A percentile compares a stretch with the other conserved stretches of the same genome.
phyloP scores from a whole-genome alignment of 768 basidiomycete genomes.

The Tulasnella sp. region DNA sequence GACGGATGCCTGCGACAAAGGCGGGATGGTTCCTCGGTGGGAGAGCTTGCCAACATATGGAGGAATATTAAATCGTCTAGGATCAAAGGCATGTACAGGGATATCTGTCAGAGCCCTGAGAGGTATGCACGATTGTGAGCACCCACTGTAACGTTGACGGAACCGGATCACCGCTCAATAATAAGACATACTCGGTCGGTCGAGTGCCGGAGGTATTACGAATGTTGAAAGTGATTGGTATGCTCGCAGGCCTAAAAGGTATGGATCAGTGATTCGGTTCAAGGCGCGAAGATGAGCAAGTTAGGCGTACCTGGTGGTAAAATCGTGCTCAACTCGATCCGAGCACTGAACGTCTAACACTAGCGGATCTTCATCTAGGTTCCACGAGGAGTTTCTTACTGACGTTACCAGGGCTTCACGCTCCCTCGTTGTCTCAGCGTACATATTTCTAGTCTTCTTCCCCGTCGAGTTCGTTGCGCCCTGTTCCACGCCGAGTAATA shows the following conservation, averaged over 20 bases:
- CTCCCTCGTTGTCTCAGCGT: slow-evolving; percentile 78
- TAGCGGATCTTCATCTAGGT: slow-evolving; percentile 66
- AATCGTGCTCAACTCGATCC: slow-evolving; percentile 45
- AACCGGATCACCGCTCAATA: slow-evolving; percentile 29
- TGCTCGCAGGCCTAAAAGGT: slow-evolving; percentile 44
- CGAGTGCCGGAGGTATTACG: slow-evolving; percentile 65
- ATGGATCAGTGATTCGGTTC: too few species aligned
- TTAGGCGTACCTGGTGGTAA: slow-evolving; percentile 51
- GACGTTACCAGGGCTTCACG: slow-evolving; percentile 54
- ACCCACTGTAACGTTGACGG: slow-evolving; percentile 11
- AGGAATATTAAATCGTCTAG: slow-evolving; percentile 36
- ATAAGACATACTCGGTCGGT: slow-evolving; percentile 47
- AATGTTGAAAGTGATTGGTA: slow-evolving; percentile 46
- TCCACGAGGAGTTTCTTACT: slow-evolving; percentile 64
- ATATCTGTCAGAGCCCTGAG: slow-evolving; percentile 15
- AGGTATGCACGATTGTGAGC: slow-evolving; percentile 18
- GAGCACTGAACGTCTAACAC: slow-evolving; percentile 40
- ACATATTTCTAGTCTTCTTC: slow-evolving; percentile 61
- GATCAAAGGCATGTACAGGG: neutral
- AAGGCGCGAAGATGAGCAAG: slow-evolving; percentile 10
- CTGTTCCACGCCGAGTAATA: slow-evolving; percentile 48
- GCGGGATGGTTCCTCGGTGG: slow-evolving; percentile 47
- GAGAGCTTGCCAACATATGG: slow-evolving; percentile 61
- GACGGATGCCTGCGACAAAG: slow-evolving; percentile 37
- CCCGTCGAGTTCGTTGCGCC: slow-evolving; percentile 36